phyloP scores from a whole-genome alignment of 805 yeast genomes.

The Citeromyces matritensis region DNA sequence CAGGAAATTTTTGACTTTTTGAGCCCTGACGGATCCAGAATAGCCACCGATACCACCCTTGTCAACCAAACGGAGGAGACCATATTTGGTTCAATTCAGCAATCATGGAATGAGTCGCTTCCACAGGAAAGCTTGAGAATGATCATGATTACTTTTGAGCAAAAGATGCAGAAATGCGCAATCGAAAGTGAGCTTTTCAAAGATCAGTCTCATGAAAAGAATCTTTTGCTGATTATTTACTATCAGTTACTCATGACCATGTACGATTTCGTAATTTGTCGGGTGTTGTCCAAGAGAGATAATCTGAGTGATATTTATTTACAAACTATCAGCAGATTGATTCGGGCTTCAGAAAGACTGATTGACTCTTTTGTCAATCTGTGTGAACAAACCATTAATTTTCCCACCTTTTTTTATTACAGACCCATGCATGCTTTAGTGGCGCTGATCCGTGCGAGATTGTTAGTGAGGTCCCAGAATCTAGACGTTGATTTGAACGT shows the following conservation, averaged over 20 bases:
- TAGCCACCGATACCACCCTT: not conserved
- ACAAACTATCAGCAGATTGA: conserved; percentile 23
- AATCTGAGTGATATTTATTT: conserved; percentile 16
- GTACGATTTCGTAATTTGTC: conserved; percentile 35
- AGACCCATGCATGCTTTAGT: conserved; percentile 38
- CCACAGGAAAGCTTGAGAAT: conserved; percentile 12
- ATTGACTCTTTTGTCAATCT: conserved; percentile 26
- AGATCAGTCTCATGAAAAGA: conserved; percentile 18
- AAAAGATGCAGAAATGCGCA: conserved; percentile 20
- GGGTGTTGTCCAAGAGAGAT: conserved; percentile 15
- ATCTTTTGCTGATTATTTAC: conserved; percentile 26
- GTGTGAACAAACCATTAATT: conserved; percentile 20
- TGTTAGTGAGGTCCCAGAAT: conserved; percentile 26
- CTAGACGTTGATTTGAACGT: conserved; percentile 17
- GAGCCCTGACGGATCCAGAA: conserved; percentile 12
- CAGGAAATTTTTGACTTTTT: conserved; percentile 30
- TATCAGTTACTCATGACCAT: conserved; percentile 34
- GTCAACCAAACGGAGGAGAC: not conserved
- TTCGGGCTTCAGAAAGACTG: conserved; percentile 27
- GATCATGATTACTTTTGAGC: conserved; percentile 23
- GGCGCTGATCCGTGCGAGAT: conserved; percentile 26
- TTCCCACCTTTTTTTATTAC: conserved; percentile 37
- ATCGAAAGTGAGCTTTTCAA: conserved; percentile 22
- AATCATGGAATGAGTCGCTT: conserved; percentile 3
- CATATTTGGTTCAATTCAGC: not conserved